These are phyloP conservation scores for Trametes elegans DNA, from an alignment of 768 basidiomycete species.

Conservation along the genomic window DNA sequence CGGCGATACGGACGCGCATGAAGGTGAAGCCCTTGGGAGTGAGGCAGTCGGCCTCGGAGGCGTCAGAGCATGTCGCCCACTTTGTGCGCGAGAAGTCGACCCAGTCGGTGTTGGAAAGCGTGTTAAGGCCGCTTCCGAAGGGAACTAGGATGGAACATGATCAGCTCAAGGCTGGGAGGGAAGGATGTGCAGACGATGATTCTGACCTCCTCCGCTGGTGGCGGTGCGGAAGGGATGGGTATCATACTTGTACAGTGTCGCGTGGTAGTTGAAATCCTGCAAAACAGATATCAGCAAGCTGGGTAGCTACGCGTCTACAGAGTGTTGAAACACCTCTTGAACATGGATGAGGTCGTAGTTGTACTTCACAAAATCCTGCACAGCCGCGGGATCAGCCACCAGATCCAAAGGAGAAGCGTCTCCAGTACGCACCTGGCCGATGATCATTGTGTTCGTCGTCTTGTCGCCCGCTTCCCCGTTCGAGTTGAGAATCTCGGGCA, in stretches of 20 bases:
- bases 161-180: background rate
- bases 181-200: too few species aligned
- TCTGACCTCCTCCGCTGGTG: slow-evolving; percentile 1
- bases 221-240: slow-evolving; percentile 6
- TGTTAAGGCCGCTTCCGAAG: slow-evolving; percentile 5
- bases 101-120: slow-evolving; percentile 6
- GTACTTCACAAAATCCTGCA: background rate
- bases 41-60: slow-evolving; percentile 4
- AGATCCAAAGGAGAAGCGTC: background rate
- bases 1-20: slow-evolving; percentile 3
- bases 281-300: too few species aligned
- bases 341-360: slow-evolving; percentile 5
- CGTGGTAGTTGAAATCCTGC: slow-evolving; percentile 12
- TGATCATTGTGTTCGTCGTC: slow-evolving; percentile 7
- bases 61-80: slow-evolving; percentile 12
- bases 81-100: slow-evolving; percentile 4
- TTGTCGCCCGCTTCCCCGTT: slow-evolving; percentile 5
- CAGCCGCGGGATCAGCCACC: background rate
- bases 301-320: too few species aligned
- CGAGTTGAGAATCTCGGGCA: background rate
- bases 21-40: slow-evolving; percentile 12
- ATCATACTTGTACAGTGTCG: background rate
- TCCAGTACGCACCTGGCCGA: background rate
- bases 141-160: background rate
- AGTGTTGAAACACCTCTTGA: too few species aligned